A percentile compares a stretch with the other conserved stretches of the same genome.
Conservation (phyloP, 371 early-diverging fungal species). For the Mortierella sp. region DNA sequence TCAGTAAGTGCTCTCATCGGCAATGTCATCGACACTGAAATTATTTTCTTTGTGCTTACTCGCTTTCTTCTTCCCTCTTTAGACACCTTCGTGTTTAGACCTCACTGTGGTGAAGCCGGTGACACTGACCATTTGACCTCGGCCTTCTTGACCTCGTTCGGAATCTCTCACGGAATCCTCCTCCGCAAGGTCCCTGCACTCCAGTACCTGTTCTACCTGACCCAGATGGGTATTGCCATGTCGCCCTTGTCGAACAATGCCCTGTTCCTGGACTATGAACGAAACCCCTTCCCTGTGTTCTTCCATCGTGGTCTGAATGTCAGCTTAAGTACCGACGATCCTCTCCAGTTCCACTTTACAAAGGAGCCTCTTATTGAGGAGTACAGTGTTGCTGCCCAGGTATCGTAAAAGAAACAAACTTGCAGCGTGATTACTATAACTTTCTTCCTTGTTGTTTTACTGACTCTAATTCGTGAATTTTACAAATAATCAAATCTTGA, state of each 20-base stretch:
- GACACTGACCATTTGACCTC: constrained; percentile 96
- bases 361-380: constrained; percentile 99
- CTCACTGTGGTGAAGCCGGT: constrained; percentile 98
- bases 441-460: not conserved
- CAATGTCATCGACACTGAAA: too few species aligned
- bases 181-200: constrained; percentile 97
- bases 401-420: too few species aligned
- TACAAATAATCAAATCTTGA: too few species aligned
- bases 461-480: too few species aligned
- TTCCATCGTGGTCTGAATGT: constrained; percentile 98
- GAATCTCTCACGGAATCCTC: constrained; percentile 97
- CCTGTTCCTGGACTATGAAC: constrained; percentile 94
- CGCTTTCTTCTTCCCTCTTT: not conserved
- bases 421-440: not conserved
- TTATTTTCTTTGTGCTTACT: not conserved
- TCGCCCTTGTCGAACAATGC: constrained; percentile 99
- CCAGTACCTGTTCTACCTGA: constrained; percentile 96
- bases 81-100: constrained; percentile 95
- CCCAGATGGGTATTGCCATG: constrained; percentile 98
- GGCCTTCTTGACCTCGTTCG: constrained; percentile 91
- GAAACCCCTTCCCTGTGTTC: constrained; percentile 95
- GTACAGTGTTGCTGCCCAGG: constrained; percentile 98
- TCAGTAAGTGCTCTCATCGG: constrained; percentile 81
- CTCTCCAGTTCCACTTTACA: constrained; percentile 98
- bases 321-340: constrained; percentile 97